A percentile compares a stretch with the other conserved stretches of the same genome.
Conservation (phyloP, 352 stramenopile genomes). For the Pythium plurisporium region DNA sequence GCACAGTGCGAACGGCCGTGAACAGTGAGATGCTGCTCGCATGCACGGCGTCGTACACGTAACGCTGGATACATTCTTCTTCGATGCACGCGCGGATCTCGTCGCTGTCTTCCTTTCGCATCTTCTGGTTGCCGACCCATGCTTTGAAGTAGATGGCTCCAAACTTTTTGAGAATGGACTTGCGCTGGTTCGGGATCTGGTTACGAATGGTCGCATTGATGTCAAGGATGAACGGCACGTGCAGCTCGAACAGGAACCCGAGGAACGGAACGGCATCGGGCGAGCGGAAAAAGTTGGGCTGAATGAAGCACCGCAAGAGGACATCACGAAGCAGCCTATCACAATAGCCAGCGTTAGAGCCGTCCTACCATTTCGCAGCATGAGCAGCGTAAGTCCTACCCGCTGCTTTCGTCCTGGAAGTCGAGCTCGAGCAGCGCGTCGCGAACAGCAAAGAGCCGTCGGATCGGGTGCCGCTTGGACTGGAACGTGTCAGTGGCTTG, state of each 20-base stretch:
- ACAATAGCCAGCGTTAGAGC: neutral
- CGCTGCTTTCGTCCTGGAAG: constrained; percentile 80
- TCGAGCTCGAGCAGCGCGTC: constrained; percentile 75
- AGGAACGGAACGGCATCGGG: constrained; percentile 80
- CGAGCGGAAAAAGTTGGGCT: constrained; percentile 79
- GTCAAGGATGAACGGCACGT: constrained; percentile 77
- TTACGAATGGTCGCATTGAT: constrained; percentile 89
- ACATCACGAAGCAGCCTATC: constrained; percentile 69
- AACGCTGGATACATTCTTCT: constrained; percentile 79
- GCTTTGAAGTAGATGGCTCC: constrained; percentile 80
- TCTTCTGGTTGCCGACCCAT: constrained; percentile 57
- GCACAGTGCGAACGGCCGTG: constrained; percentile 50
- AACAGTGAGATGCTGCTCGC: constrained; percentile 65
- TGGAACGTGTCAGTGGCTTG: constrained; percentile 44
- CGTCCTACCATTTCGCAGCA: no score
- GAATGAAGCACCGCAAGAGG: constrained; percentile 84
- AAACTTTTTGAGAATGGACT: constrained; percentile 77
- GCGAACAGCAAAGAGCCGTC: constrained; percentile 68
- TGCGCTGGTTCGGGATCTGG: constrained; percentile 78
- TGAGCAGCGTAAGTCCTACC: no score
- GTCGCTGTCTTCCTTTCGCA: constrained; percentile 17
- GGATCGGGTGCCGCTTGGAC: constrained; percentile 67
- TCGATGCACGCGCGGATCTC: constrained; percentile 62
- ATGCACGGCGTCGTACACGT: constrained; percentile 70
- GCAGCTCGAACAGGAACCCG: constrained; percentile 82